Evolutionary conservation across 345 rosid species (phyloP).

Genomic region (Melaleuca quinquenervia): DNA sequence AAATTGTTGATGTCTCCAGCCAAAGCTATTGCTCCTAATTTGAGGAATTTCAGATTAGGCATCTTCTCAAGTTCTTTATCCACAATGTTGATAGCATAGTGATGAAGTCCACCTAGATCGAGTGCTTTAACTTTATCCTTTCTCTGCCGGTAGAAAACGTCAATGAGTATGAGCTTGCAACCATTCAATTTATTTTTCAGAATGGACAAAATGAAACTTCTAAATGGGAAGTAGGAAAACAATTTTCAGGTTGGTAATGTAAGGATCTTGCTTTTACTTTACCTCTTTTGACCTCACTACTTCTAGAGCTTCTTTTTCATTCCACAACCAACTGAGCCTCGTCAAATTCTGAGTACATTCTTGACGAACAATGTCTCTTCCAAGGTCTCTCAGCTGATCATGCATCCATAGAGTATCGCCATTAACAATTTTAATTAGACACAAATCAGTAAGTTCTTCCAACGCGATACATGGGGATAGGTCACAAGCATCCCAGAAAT

Average conservation of each 20-base stretch:
- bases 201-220: background rate
- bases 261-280: background rate
- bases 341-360: rapidly evolving
- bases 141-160: background rate
- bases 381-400: background rate
- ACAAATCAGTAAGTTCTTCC: background rate
- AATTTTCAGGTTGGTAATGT: background rate
- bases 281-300: background rate
- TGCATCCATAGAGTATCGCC: background rate
- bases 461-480: background rate
- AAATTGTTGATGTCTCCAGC: background rate
- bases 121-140: background rate
- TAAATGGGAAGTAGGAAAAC: background rate
- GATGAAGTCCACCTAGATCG: background rate
- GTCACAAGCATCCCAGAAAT: background rate
- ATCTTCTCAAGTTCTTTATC: background rate
- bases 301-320: rapidly evolving
- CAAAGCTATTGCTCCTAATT: background rate
- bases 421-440: background rate
- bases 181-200: background rate
- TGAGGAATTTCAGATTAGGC: background rate
- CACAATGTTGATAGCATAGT: rapidly evolving
- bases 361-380: background rate
- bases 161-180: background rate
- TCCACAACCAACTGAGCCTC: background rate